phyloP scores from a whole-genome alignment of 768 basidiomycete genomes.

The Tephrocybe sp. region DNA sequence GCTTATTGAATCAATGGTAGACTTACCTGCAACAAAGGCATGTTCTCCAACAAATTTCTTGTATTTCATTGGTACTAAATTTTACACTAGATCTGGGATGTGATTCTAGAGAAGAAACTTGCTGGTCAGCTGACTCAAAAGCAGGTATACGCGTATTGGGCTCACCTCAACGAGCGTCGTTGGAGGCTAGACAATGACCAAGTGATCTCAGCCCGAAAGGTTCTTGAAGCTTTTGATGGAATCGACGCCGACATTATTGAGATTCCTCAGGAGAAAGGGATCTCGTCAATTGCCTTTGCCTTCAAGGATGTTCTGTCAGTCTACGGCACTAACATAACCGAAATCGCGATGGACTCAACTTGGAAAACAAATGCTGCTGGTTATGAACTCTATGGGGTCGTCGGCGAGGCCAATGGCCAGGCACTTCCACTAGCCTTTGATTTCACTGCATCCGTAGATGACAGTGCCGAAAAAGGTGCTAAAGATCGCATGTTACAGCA shows the following conservation, averaged over 20 bases:
- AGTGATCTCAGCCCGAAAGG: neutral
- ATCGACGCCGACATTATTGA: neutral
- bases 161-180: neutral
- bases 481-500: slow-evolving; percentile 22
- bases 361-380: slow-evolving; percentile 7
- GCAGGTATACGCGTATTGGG: slow-evolving; percentile 3
- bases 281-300: slow-evolving; percentile 5
- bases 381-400: slow-evolving; percentile 1
- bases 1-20: neutral
- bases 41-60: neutral
- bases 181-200: slow-evolving; percentile 4
- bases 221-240: neutral
- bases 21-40: slow-evolving; percentile 3
- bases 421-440: slow-evolving; percentile 14
- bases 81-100: slow-evolving; percentile 2
- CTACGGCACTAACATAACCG: neutral
- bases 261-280: slow-evolving; percentile 1
- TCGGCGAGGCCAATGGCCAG: slow-evolving; percentile 3
- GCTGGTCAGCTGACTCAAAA: slow-evolving; percentile 4
- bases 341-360: slow-evolving; percentile 8
- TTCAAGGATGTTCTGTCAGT: neutral
- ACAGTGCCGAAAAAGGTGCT: slow-evolving; percentile 17
- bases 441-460: slow-evolving; percentile 19
- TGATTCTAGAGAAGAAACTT: neutral
- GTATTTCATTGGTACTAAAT: neutral